These are phyloP conservation scores for Haplosporangium gracile DNA, from an alignment of 192 early-diverging fungal species.

Conservation along the genomic window DNA sequence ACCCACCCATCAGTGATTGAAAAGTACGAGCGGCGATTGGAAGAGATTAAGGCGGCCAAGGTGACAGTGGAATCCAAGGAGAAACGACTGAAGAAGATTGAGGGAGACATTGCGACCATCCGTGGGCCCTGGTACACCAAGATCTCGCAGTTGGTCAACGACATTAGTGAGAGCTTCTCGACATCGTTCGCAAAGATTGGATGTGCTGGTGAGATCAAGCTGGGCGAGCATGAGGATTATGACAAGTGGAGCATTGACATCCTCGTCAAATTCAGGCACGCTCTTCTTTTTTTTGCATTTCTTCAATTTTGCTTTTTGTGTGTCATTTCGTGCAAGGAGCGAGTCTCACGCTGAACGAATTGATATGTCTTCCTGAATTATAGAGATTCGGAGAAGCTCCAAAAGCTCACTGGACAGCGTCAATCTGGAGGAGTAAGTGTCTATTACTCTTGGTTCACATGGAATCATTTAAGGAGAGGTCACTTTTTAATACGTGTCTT, in stretches of 20 bases:
- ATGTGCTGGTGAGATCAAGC: constrained; percentile 80
- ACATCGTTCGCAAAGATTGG: constrained; percentile 82
- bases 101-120: constrained; percentile 48
- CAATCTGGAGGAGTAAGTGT: constrained; percentile 92
- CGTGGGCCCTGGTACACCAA: constrained; percentile 76
- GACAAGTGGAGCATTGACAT: constrained; percentile 96
- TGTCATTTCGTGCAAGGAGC: not conserved
- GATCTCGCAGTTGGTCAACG: constrained; percentile 67
- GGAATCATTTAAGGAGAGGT: not conserved
- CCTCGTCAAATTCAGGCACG: constrained; percentile 89
- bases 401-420: constrained; percentile 86
- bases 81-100: constrained; percentile 50
- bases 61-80: constrained; percentile 58
- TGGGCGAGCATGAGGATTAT: constrained; percentile 83
- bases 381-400: constrained; percentile 84
- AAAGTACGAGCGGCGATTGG: constrained; percentile 75
- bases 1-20: constrained; percentile 73
- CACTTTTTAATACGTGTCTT: not conserved
- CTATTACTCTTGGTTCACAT: not conserved
- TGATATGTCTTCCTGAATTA: not conserved
- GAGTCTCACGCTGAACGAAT: not conserved
- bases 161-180: constrained; percentile 79
- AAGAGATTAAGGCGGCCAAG: constrained; percentile 64
- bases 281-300: not conserved
- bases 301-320: not conserved